Evolutionary conservation across 352 stramenopile species (phyloP), one percentile per base, ranked within the genome.

Genomic region (Phytopythium boreale): DNA sequence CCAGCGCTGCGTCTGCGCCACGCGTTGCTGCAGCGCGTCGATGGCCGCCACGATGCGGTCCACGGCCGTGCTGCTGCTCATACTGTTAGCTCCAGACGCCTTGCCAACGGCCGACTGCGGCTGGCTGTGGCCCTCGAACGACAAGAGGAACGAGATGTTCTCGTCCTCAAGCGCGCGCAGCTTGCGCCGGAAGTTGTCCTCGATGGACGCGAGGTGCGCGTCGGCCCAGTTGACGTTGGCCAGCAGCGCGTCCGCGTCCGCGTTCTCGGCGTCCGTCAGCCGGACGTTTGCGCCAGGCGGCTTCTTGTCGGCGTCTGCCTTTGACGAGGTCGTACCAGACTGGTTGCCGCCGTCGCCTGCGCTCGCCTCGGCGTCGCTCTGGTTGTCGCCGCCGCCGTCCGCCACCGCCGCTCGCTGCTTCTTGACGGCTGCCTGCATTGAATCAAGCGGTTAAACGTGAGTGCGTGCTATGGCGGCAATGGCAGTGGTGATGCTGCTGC

Each of bases 61-160:
- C 8, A 90, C 81, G 0, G 79, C 80, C 2, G 73, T 78, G 17
- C 50, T 68, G 22, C 19, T 51, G 51, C 14, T 56, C 14, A 14
- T 43, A 2, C 26, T 56, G 34, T 55, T 59, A 5, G 12, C 2
- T 15, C 57, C 26, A 44, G 24, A 14, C 44, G 20, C 56, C 17
- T 27, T 68, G 19, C 36, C 56, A 46, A 34, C 41, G 1, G n/a
- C 31, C 15, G 55, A 0, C 7, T 19, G 36, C 31, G 36, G 55
- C n/a, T 60, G 36, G 26, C 22, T 51, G 15, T 67, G 77, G 4
- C 77, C 69, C 53, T 92, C 82, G 57, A 92, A 76, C 4, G 81
- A 86, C 19, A 92, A 67, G 14, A 92, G 58, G 47, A 92, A 90
- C 19, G 79, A 71, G 37, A 92, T 90, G 62, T 92, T 92, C 11